Conservation (phyloP, 2,329 filamentous ascomycete species). For the Colletotrichum eleusines region DNA sequence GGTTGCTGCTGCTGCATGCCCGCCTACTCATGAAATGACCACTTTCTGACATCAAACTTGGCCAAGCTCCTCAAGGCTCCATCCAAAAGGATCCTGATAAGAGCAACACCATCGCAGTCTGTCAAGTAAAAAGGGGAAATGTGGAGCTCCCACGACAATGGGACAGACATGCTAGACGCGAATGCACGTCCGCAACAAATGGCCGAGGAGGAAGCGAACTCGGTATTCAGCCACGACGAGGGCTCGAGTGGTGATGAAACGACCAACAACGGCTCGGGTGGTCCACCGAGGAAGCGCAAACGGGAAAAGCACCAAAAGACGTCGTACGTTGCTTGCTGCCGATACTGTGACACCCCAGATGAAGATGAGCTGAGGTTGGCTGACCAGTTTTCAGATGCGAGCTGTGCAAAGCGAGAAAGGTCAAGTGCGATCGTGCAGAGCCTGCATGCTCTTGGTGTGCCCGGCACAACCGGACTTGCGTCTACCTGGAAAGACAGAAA, state of each 20-base stretch:
- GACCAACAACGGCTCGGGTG: conserved; percentile 46
- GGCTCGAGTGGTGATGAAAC: conserved; percentile 54
- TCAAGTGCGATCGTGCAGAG: conserved; percentile 65
- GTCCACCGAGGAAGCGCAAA: conserved; percentile 53
- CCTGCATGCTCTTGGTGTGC: conserved; percentile 78
- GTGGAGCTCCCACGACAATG: conserved; percentile 48
- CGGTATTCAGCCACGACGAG: conserved; percentile 53
- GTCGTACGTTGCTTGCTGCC: conserved; percentile 50
- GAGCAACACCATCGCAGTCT: conserved; percentile 32
- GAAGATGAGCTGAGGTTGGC: background rate
- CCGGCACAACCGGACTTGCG: conserved; percentile 74
- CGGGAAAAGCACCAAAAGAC: conserved; percentile 57
- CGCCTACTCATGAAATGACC: conserved; percentile 38
- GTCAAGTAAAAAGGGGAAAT: conserved; percentile 41
- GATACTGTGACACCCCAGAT: background rate
- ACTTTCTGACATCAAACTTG: conserved; percentile 36
- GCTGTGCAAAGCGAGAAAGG: conserved; percentile 59
- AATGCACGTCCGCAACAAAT: conserved; percentile 47
- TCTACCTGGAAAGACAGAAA: conserved; percentile 79
- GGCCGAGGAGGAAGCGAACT: conserved; percentile 54
- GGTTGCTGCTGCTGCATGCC: conserved; percentile 17
- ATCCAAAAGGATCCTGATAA: conserved; percentile 40
- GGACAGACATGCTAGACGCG: conserved; percentile 45
- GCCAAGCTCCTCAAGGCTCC: conserved; percentile 33
- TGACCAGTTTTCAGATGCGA: conserved; percentile 52